Percentiles rank a stretch among this genome's conserved stretches.
Evolutionary conservation across 495 filamentous ascomycete genomes (phyloP).

Genomic region (Penicillium diatomitis): DNA sequence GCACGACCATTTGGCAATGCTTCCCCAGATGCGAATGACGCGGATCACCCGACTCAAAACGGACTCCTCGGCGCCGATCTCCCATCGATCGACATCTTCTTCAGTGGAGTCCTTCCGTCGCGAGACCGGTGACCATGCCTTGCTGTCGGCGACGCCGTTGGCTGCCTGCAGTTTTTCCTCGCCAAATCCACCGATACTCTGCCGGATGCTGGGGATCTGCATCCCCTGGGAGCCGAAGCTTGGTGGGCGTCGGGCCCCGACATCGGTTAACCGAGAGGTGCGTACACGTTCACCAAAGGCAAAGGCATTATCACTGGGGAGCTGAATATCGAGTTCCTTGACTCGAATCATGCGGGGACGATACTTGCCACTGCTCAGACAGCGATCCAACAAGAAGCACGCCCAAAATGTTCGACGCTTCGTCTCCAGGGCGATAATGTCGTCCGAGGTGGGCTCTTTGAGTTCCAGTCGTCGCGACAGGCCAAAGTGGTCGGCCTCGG

Average conservation of each 20-base stretch:
- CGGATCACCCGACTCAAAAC: constrained; percentile 69
- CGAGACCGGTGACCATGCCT: constrained; percentile 38
- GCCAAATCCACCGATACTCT: constrained; percentile 31
- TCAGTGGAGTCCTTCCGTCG: constrained; percentile 58
- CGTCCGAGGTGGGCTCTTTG: constrained; percentile 38
- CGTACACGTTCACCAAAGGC: constrained; percentile 40
- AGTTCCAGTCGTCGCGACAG: constrained; percentile 23
- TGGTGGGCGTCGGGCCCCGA: constrained; percentile 27
- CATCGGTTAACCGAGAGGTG: constrained; percentile 34
- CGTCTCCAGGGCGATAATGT: constrained; percentile 63
- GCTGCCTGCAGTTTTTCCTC: constrained; percentile 28
- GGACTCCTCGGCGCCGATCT: constrained; percentile 54
- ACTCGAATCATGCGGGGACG: constrained; percentile 59
- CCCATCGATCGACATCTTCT: constrained; percentile 53
- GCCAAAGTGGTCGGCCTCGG: constrained; percentile 38
- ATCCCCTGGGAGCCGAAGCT: constrained; percentile 37
- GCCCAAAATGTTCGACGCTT: constrained; percentile 79
- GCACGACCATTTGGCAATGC: constrained; percentile 67
- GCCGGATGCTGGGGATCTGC: constrained; percentile 40
- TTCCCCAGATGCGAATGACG: constrained; percentile 69
- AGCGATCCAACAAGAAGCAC: constrained; percentile 74
- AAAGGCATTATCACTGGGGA: constrained; percentile 42
- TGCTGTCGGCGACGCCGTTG: constrained; percentile 26
- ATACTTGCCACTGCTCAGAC: constrained; percentile 66
- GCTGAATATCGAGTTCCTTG: constrained; percentile 50